Evolutionary conservation across 108 stramenopile species (phyloP), one percentile per base, ranked within the genome.

Genomic region (Chaetoceros tenuissimus): DNA sequence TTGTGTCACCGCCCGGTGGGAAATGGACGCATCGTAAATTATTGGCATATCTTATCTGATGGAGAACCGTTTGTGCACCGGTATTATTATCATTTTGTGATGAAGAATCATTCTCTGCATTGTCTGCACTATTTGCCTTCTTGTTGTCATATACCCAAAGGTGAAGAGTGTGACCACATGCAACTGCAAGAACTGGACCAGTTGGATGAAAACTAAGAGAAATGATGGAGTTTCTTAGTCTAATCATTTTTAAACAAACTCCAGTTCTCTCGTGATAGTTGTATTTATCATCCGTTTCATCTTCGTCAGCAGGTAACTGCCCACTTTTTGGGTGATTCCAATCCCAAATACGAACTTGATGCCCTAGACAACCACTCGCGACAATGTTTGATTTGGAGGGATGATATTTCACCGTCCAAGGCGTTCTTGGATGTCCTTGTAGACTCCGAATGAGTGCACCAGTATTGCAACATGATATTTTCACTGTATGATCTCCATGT

Each of bases 401-500:
- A 61, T 98, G 98, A 59, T 81, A 99, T 61, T 94, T 94, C 59
- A 97, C 96, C 17, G 96, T 97, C 98, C 98, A 99, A 0, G 98
- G 98, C 2, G 98, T 99, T 5, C 98, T 85, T 0, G 95, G 89
- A 76, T 99, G 98, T 5, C 98, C 98, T 20, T 74, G 73, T 17
- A 98, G 68, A 1, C 74, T 71, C 27, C 84, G 73, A 10, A 88
- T 49, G 7, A 95, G 52, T 46, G 51, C 60, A 8, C 89, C 86
- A 18, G 82, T 82, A 28, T 52, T 30, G 24, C 76, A 83, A 48
- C 74, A 79, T 0, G 95, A 75, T 21, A 99, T 88, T 68, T 99
- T 99, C 47, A 99, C 94, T n/a, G 96, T 96, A 70, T 99, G 98
- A 67, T 99, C 98, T 1, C 98, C 98, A 51, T 99, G 98, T 17